Evolutionary conservation across 306 rosid species (phyloP).

Genomic region (Ceratonia siliqua): DNA sequence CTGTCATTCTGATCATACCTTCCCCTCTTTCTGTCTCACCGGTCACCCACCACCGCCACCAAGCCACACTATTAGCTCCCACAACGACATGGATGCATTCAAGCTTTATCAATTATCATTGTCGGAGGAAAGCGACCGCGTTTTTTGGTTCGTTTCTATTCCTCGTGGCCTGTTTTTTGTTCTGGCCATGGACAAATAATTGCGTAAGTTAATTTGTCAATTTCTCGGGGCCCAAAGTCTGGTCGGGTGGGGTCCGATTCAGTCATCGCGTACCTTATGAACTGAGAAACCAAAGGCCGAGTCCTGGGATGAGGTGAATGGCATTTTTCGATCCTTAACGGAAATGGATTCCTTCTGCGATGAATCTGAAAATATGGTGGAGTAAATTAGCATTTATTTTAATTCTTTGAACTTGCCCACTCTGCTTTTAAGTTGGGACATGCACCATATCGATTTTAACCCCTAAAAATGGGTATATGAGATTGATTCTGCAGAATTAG

Average conservation of each 20-base stretch:
- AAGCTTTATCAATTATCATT: neutral
- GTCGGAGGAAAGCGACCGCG: conserved; percentile 19
- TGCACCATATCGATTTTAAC: too few relatives aligned
- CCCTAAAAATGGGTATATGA: neutral
- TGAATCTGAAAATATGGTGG: too few relatives aligned
- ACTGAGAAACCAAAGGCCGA: too few relatives aligned
- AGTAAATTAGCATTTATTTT: too few relatives aligned
- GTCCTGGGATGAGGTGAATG: neutral
- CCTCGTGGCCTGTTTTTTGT: neutral
- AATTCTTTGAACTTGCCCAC: too few relatives aligned
- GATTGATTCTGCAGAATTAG: neutral
- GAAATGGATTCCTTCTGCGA: too few relatives aligned
- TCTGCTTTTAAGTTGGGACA: too few relatives aligned
- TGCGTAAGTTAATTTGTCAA: conserved; percentile 48
- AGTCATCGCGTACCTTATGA: too few relatives aligned
- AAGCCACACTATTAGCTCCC: too few relatives aligned
- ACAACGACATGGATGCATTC: neutral
- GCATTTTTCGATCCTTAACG: neutral
- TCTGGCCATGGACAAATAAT: conserved; percentile 18
- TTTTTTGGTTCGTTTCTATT: neutral
- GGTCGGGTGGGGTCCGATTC: neutral
- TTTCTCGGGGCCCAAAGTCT: conserved; percentile 22
- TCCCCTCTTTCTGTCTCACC: too few relatives aligned
- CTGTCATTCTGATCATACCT: conserved; percentile 6
- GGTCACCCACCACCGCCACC: too few relatives aligned